phyloP scores from a whole-genome alignment of 164 flowering plant species.

The Chloranthus sessilifolius region DNA sequence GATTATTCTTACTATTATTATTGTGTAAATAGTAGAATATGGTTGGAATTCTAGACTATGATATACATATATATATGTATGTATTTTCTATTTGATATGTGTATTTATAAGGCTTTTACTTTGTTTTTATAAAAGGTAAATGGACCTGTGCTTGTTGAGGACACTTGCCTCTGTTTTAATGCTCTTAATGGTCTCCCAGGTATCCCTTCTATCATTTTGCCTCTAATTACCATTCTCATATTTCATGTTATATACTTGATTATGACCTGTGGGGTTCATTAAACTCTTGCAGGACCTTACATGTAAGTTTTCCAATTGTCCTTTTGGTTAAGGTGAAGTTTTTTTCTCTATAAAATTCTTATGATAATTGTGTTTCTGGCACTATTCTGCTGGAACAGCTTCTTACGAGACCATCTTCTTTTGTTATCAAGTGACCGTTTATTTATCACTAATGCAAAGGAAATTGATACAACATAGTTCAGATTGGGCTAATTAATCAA shows the following conservation, averaged over 20 bases:
- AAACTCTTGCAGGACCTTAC: conserved; percentile 76
- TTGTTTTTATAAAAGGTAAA: conserved; percentile 42
- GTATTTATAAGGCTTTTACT: background rate
- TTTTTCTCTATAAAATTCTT: conserved; percentile 1
- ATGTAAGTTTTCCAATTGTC: conserved; percentile 52
- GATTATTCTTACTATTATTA: no score
- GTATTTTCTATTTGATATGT: no score
- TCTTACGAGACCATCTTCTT: no score
- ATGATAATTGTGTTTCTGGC: background rate
- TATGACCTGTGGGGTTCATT: background rate
- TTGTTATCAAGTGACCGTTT: no score
- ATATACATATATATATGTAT: no score
- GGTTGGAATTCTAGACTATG: no score
- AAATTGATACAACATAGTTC: no score
- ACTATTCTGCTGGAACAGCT: background rate
- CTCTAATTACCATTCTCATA: background rate
- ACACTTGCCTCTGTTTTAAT: conserved; percentile 94
- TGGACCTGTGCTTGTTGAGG: conserved; percentile 95
- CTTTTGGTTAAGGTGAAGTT: conserved; percentile 9
- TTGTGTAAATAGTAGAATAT: no score
- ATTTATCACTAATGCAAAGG: no score
- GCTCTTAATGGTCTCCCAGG: conserved; percentile 94
- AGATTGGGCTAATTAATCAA: no score
- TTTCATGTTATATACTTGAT: background rate
- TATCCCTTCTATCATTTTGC: conserved; percentile 7